Percentiles rank a stretch among this genome's conserved stretches.
phyloP scores from a whole-genome alignment of 2,329 filamentous ascomycete species.

The Lithohypha guttulata region DNA sequence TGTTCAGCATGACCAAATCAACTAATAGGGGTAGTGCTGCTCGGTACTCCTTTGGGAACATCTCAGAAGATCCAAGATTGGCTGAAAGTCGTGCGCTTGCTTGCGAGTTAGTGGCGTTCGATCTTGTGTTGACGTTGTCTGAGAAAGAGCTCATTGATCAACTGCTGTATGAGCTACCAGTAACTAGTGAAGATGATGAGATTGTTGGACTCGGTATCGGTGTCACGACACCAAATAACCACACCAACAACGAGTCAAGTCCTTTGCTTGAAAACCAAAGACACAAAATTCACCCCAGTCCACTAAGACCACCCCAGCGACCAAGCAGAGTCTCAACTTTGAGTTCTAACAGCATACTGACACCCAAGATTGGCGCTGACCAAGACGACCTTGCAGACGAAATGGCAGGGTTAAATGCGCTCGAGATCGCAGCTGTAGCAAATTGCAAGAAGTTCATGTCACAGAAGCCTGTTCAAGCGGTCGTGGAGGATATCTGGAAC shows the following conservation, averaged over 20 bases:
- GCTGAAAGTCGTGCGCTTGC: conserved; percentile 47
- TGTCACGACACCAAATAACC: background rate
- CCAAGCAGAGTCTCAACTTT: conserved; percentile 9
- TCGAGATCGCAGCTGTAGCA: conserved; percentile 75
- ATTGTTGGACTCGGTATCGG: background rate
- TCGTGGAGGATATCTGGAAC: conserved; percentile 75
- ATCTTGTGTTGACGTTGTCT: conserved; percentile 46
- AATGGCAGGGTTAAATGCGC: conserved; percentile 70
- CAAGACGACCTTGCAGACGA: conserved; percentile 55
- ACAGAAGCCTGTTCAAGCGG: conserved; percentile 69
- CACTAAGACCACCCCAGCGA: conserved; percentile 7
- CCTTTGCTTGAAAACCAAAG: conserved; percentile 1
- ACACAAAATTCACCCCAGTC: background rate
- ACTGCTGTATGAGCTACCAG: conserved; percentile 43
- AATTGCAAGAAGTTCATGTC: conserved; percentile 76
- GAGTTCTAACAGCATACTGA: conserved; percentile 4
- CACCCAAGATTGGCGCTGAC: conserved; percentile 34
- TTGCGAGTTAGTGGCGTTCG: conserved; percentile 53
- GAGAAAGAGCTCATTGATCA: conserved; percentile 48
- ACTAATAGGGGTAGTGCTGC: conserved; percentile 35
- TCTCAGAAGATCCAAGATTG: conserved; percentile 43
- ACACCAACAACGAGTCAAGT: background rate
- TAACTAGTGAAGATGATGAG: conserved; percentile 9
- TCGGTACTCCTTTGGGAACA: conserved; percentile 46
- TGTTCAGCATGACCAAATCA: background rate